Conservation (phyloP, 1,139 yeast genomes). For the Tardiomyces digboiensis region DNA sequence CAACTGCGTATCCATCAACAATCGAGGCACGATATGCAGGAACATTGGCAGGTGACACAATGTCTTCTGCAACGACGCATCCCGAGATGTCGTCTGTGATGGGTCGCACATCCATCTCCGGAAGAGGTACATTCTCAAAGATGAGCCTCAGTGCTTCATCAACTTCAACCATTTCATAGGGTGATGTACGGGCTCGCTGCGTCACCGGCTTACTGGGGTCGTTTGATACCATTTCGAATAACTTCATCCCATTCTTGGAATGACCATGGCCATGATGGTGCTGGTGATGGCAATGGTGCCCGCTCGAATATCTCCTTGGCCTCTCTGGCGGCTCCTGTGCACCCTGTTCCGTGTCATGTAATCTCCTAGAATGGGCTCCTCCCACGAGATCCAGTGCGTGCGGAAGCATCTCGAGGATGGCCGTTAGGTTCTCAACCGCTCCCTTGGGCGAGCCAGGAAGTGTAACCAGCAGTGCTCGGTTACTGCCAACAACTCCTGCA, state of each 20-base stretch:
- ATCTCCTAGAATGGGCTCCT: slow-evolving; percentile 27
- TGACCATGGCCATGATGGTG: slow-evolving; percentile 15
- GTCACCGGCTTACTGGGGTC: slow-evolving; percentile 30
- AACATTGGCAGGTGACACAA: slow-evolving; percentile 29
- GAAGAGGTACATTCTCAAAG: slow-evolving; percentile 9
- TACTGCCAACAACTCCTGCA: slow-evolving; percentile 31
- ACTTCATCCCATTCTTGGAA: slow-evolving; percentile 14
- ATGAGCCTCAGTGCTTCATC: slow-evolving; percentile 27
- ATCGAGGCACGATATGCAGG: slow-evolving; percentile 41
- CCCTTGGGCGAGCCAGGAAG: slow-evolving; percentile 44
- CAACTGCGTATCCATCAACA: slow-evolving; percentile 44
- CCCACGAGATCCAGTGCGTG: slow-evolving; percentile 34
- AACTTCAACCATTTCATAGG: slow-evolving; percentile 37
- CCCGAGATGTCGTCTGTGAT: slow-evolving; percentile 25
- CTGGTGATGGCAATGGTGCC: slow-evolving; percentile 10
- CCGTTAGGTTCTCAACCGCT: slow-evolving; percentile 33
- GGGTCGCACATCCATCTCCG: slow-evolving; percentile 15
- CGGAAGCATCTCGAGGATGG: slow-evolving; percentile 28
- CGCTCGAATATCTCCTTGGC: background rate
- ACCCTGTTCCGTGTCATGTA: slow-evolving; percentile 21
- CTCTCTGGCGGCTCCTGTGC: background rate
- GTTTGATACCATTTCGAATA: slow-evolving; percentile 21
- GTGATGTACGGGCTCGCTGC: slow-evolving; percentile 34
- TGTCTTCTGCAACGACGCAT: slow-evolving; percentile 32
- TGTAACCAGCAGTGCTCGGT: slow-evolving; percentile 30